Base-by-base conservation (phyloP, 148 eudicot species). In the Simmondsia chinensis region DNA sequence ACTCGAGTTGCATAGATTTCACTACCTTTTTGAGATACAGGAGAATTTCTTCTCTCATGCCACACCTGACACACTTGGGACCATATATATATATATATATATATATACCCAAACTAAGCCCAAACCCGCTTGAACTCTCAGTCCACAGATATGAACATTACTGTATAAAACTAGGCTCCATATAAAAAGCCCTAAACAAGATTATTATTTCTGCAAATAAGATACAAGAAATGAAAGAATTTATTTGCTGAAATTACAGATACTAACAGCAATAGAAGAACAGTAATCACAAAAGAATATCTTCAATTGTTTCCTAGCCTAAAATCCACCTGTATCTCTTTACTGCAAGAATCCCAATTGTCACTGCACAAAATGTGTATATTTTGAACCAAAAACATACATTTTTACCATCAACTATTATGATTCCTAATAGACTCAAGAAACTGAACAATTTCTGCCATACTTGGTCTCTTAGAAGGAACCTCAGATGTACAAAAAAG, bases 361-460 rank as follows among this genome's bases (percentile, higher is more conserved):
- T 33, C 40, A 29, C 56, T 36, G 47, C 57, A 60, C 45, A 60
- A 44, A 5, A 45, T 21, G 25, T 31, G 17, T 21, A 36, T n/a
- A 47, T 9, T 35, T 23, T n/a, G n/a, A n/a, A n/a, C n/a, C n/a
- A n/a, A n/a, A 10, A 5, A 28, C 31, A 47, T 30, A 19, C 17
- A 46, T 8, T 33, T 31, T n/a, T 14, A 50, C 2, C 29, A 23
- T 63, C 39, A 59, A 16, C 44, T 37, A 45, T 19, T 54, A 48
- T 67, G 66, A 60, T 64, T 66, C 69, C 56, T 47, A 31, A 84
- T 70, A 17, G 93, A 84, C 71, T 89, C 97, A 20, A 91, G 88
- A 50, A 79, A 68, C 74, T 91, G 97, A 45, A 85, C 94, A 59
- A 75, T 75, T 65, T 91, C 97, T 25, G 82, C 80, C 89, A 79